Conservation (phyloP, 164 flowering plant species). For the Vitis cinerea region DNA sequence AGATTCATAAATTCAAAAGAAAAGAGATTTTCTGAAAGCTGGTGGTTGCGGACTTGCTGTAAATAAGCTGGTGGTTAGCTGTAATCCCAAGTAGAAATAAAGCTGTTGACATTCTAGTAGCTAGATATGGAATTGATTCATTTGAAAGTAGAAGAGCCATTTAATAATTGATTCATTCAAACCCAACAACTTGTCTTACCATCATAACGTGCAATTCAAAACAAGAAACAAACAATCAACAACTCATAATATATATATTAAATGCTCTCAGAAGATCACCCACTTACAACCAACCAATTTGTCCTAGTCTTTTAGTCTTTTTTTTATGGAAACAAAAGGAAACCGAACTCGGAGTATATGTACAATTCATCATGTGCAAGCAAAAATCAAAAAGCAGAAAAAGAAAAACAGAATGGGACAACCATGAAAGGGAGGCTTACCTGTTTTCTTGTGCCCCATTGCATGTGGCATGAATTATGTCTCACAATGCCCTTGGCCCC, state of each 20-base stretch:
- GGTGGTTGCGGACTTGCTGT: too few species aligned
- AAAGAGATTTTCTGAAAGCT: too few species aligned
- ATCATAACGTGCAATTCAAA: background rate
- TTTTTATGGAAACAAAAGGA: background rate
- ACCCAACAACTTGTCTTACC: background rate
- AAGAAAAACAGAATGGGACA: conserved; percentile 18
- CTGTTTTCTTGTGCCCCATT: conserved; percentile 21
- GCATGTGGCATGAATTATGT: conserved; percentile 21
- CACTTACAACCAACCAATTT: background rate
- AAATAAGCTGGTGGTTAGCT: too few species aligned
- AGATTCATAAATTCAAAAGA: too few species aligned
- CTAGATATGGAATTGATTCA: too few species aligned
- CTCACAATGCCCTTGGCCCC: conserved; percentile 6
- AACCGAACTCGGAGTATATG: background rate
- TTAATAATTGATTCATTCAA: background rate
- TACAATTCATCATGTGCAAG: background rate
- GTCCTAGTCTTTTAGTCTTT: background rate
- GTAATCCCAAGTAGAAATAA: too few species aligned
- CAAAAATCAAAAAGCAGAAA: background rate
- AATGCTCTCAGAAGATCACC: background rate
- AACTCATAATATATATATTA: background rate
- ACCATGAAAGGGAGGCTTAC: conserved; percentile 20
- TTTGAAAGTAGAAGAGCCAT: background rate
- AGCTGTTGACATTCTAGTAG: too few species aligned
- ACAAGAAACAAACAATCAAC: background rate